Conservation (phyloP, 352 stramenopile species). For the Globisporangium viniferum region DNA sequence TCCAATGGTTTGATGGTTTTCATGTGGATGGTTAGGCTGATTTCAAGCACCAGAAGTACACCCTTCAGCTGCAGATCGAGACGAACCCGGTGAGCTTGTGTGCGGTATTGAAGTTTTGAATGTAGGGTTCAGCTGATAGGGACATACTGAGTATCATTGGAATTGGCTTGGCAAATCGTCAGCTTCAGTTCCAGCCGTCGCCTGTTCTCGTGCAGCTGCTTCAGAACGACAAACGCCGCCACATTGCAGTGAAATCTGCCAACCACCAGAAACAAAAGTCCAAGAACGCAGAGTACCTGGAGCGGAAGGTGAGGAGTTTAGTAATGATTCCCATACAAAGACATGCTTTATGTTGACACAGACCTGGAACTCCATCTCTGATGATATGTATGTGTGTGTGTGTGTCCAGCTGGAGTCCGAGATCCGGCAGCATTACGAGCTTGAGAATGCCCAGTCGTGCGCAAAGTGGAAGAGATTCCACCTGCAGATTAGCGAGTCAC, state of each 20-base stretch:
- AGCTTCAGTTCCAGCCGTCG: conserved; percentile 58
- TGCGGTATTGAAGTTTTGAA: neutral
- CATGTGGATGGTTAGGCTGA: conserved; percentile 11
- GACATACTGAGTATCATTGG: neutral
- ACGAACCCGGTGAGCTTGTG: conserved; percentile 33
- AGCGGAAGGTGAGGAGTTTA: conserved; percentile 34
- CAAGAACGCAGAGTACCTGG: conserved; percentile 46
- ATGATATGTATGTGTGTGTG: neutral
- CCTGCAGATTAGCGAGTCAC: conserved; percentile 21
- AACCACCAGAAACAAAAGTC: conserved; percentile 29
- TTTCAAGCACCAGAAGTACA: conserved; percentile 37
- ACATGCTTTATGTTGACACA: neutral
- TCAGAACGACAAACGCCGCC: conserved; percentile 28
- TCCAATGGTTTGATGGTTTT: neutral
- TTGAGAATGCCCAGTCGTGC: conserved; percentile 46
- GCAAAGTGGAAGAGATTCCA: conserved; percentile 54
- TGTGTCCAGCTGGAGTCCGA: conserved; percentile 46
- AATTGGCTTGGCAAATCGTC: neutral
- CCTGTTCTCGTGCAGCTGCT: conserved; percentile 45
- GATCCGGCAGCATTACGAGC: conserved; percentile 54
- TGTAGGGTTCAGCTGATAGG: neutral
- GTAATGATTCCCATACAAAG: neutral
- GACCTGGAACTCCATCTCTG: neutral
- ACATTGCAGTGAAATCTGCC: conserved; percentile 12
- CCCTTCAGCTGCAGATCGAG: conserved; percentile 46